Percentiles rank a stretch among this genome's conserved stretches.
phyloP scores from a whole-genome alignment of 2,329 filamentous ascomycete species.

The Cucurbitaria berberidis region DNA sequence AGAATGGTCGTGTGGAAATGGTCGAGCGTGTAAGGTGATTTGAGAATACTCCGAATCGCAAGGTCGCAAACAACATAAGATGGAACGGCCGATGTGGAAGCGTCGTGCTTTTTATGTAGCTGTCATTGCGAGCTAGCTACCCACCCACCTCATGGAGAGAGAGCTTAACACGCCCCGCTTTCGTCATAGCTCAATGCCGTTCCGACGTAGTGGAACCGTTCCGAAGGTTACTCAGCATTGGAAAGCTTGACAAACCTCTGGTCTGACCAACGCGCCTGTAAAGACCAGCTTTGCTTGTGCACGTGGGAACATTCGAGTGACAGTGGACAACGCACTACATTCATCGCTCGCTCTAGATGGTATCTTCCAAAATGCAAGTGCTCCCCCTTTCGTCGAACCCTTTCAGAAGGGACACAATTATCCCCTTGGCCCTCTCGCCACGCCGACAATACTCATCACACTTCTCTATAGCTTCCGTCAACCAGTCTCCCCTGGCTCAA shows the following conservation, averaged over 20 bases:
- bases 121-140: constrained; percentile 29
- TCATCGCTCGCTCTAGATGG: neutral
- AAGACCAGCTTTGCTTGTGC: neutral
- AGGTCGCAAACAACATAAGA: constrained; percentile 26
- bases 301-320: too few species aligned
- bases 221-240: constrained; percentile 38
- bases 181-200: constrained; percentile 27
- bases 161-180: constrained; percentile 15
- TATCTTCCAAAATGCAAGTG: neutral
- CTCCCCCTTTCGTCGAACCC: neutral
- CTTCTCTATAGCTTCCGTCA: neutral
- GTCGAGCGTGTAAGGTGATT: constrained; percentile 17
- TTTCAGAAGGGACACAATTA: neutral
- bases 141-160: too few species aligned
- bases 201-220: constrained; percentile 14
- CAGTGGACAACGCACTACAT: neutral
- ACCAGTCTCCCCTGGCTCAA: neutral
- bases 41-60: constrained; percentile 18
- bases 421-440: neutral
- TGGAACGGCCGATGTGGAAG: neutral
- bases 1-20: constrained; percentile 16
- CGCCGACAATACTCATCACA: neutral
- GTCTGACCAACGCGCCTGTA: constrained; percentile 9
- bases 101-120: constrained; percentile 21
- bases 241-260: constrained; percentile 33